Evolutionary conservation across 352 stramenopile genomes (phyloP), one percentile per base, ranked within the genome.

Genomic region (Globisporangium emineosum): DNA sequence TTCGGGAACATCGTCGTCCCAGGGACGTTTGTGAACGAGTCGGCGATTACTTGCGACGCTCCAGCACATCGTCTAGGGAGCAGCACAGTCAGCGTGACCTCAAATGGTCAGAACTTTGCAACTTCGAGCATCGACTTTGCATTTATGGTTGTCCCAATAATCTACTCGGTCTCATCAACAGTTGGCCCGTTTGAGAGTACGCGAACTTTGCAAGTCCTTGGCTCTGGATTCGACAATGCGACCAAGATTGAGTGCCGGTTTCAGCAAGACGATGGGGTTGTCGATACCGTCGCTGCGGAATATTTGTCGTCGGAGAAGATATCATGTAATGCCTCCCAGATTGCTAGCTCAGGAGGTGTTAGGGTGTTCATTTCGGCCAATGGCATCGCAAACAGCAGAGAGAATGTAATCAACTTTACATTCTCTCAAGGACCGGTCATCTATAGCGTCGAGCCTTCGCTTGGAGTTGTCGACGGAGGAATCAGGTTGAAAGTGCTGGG

Each of bases 81-180:
- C 21, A 13, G 69, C 70, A 1, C 73, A 50, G 30, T 97, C 19
- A 75, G 67, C 12, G 55, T 96, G 51, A 82, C 81, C 7, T 40
- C 84, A 0, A 94, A 96, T 42, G 84, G 88, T 1, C 73, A 90
- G 25, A 67, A 96, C 45, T 93, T 90, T 12, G 49, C 40, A 2
- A 56, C 54, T 0, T 49, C 73, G 23, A 71, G 17, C 19, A 25
- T 45, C n/a, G 15, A 30, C 2, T 91, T 96, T 43, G 68, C 35
- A 0, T 95, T 83, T 52, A 60, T 84, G 5, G 33, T 57, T 2
- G 61, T 88, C 2, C 86, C 89, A 4, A 65, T 63, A 0, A 61
- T 90, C 4, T 83, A 83, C 60, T 72, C 64, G 6, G 50, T 95
- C 8, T 62, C 23, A 19, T 83, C 85, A 0, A 54, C 66, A 6